phyloP scores from a whole-genome alignment of 495 filamentous ascomycete genomes.

The Cairneyella variabilis region DNA sequence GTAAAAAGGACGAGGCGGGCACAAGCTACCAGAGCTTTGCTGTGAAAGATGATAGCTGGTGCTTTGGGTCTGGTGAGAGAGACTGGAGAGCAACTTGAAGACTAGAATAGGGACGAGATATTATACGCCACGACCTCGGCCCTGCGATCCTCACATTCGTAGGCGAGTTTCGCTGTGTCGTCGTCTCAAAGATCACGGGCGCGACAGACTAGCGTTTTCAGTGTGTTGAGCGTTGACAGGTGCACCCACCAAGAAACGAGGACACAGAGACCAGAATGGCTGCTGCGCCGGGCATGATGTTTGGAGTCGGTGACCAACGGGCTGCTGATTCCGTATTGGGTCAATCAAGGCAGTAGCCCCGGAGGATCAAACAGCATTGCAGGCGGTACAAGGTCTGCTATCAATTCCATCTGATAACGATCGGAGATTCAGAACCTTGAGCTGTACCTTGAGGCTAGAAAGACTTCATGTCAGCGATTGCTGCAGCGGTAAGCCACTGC shows the following conservation, averaged over 20 bases:
- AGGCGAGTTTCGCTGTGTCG: conserved; percentile 22
- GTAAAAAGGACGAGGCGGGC: conserved; percentile 29
- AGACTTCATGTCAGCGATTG: background rate
- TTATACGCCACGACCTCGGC: background rate
- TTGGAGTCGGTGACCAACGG: conserved; percentile 7
- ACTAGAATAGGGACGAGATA: background rate
- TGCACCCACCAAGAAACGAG: background rate
- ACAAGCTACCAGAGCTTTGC: conserved; percentile 53
- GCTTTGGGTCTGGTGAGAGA: conserved; percentile 36
- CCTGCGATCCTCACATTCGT: conserved; percentile 6
- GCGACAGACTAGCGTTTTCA: conserved; percentile 28
- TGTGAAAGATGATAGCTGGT: conserved; percentile 30
- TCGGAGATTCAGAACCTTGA: too few relatives aligned
- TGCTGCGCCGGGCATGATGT: conserved; percentile 24
- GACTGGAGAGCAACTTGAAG: conserved; percentile 33
- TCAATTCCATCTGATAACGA: conserved; percentile 12
- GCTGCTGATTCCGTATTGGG: background rate
- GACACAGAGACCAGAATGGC: conserved; percentile 12
- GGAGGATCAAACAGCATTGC: conserved; percentile 14
- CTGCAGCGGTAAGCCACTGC: too few relatives aligned
- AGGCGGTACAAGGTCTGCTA: background rate
- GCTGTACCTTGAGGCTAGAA: conserved; percentile 1
- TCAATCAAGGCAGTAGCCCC: background rate
- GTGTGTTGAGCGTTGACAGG: conserved; percentile 1
- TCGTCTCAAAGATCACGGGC: conserved; percentile 22